Evolutionary conservation across 108 stramenopile genomes (phyloP), one percentile per base, ranked within the genome.

Genomic region (Hondaea fermentalgiana): DNA sequence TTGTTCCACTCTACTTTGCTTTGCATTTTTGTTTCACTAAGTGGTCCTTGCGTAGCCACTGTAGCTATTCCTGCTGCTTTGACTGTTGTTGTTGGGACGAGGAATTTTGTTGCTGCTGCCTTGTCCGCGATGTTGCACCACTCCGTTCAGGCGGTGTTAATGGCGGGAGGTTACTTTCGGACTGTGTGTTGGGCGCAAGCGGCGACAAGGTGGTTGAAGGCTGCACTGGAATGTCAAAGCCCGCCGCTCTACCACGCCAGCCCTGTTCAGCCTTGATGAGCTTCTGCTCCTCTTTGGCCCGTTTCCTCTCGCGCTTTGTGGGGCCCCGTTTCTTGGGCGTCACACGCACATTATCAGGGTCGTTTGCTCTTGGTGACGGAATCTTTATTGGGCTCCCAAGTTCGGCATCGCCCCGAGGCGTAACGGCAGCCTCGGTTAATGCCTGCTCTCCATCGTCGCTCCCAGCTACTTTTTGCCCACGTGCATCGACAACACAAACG

Each of bases 401-500:
- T 10, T 60, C 59, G n/a, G 8, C n/a, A 23, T 5, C 5, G 59
- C 69, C 25, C 4, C 35, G 83, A 10, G 44, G 47, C 57, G 44
- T 49, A 25, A n/a, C 57, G 23, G 83, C 23, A 0, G 87, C 16
- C 29, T 29, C 87, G 19, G 87, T 4, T 5, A 57, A 19, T 5
- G 59, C 16, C 45, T 29, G 43, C 55, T 60, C 64, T 21, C 21
- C 57, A 12, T 60, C 35, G 17, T 60, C 72, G 42, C 53, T 25
- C 47, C 5, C 6, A 29, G 19, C 60, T 5, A 59, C 25, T 45
- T 17, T 87, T 60, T 96, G 95, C 16, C 95, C 96, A 53, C 96
- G 90, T 5, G 94, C 88, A 90, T 97, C 96, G 58, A 97, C 96
- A 44, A 95, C 91, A 87, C 96, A 97, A 5, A 96, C 90, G 16